Evolutionary conservation across 1,139 yeast genomes (phyloP).

Genomic region (Diutina sp.): DNA sequence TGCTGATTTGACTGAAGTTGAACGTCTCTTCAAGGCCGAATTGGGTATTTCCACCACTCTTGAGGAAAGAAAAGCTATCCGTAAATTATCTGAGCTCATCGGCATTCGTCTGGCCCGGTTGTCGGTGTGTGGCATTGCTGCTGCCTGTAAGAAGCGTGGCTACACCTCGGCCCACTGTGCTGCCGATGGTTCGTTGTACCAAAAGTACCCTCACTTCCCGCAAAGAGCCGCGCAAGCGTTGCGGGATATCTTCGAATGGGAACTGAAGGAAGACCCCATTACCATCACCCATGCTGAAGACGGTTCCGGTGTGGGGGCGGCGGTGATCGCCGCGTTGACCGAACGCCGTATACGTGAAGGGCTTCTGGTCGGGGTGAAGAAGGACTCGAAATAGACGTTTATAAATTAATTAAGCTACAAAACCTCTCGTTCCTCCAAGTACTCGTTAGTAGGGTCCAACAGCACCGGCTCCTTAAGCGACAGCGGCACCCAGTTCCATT

Average conservation of each 20-base stretch:
- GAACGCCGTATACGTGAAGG: constrained; percentile 62
- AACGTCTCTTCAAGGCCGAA: constrained; percentile 44
- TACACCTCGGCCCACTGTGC: constrained; percentile 77
- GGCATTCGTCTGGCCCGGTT: constrained; percentile 91
- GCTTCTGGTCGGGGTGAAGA: constrained; percentile 54
- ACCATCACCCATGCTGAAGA: constrained; percentile 85
- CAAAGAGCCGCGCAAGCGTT: constrained; percentile 83
- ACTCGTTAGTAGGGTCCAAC: not conserved
- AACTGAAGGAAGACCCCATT: constrained; percentile 56
- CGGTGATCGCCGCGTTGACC: constrained; percentile 90
- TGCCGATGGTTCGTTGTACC: constrained; percentile 93
- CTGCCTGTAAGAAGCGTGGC: constrained; percentile 80
- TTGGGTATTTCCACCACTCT: constrained; percentile 56
- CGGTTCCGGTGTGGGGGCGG: constrained; percentile 98
- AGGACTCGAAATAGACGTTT: constrained; percentile 2
- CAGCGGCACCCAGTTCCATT: constrained; percentile 32
- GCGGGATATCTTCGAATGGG: constrained; percentile 85
- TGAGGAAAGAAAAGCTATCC: constrained; percentile 73
- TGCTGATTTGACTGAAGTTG: constrained; percentile 72
- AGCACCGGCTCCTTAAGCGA: not conserved
- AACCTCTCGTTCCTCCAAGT: not conserved
- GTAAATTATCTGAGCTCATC: constrained; percentile 73
- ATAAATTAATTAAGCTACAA: not conserved
- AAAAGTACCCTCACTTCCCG: constrained; percentile 86
- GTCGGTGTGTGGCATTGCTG: constrained; percentile 92